phyloP scores from a whole-genome alignment of 805 yeast species.

The Kuraishia capsulata region DNA sequence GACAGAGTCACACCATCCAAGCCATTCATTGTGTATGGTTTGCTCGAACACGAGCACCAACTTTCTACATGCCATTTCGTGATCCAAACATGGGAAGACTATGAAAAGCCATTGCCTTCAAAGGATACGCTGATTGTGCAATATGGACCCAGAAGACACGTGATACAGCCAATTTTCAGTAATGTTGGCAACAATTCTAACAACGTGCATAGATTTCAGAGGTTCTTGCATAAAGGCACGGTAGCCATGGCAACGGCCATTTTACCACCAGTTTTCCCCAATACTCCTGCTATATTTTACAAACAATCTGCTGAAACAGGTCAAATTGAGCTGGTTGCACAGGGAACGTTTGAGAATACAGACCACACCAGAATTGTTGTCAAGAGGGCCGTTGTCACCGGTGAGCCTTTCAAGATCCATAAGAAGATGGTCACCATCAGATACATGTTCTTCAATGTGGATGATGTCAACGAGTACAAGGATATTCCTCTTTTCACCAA shows the following conservation, averaged over 20 bases:
- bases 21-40: conserved; percentile 62
- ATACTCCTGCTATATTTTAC: conserved; percentile 79
- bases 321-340: conserved; percentile 65
- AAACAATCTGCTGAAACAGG: conserved; percentile 38
- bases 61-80: conserved; percentile 75
- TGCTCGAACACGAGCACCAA: conserved; percentile 82
- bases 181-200: conserved; percentile 70
- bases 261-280: conserved; percentile 79
- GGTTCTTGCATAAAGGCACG: conserved; percentile 73
- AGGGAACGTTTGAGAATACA: conserved; percentile 81
- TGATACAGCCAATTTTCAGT: conserved; percentile 75
- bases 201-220: conserved; percentile 79
- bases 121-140: conserved; percentile 76
- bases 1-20: conserved; percentile 28
- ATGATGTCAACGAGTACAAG: conserved; percentile 83
- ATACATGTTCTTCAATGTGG: conserved; percentile 92
- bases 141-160: conserved; percentile 86
- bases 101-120: conserved; percentile 78
- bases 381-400: conserved; percentile 83
- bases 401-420: conserved; percentile 93
- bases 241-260: conserved; percentile 75
- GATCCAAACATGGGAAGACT: conserved; percentile 83
- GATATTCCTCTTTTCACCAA: conserved; percentile 89
- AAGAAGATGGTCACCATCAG: conserved; percentile 85
- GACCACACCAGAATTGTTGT: conserved; percentile 82